Conservation (phyloP, 768 basidiomycete species). For the Lactarius pseudohatsudake region DNA sequence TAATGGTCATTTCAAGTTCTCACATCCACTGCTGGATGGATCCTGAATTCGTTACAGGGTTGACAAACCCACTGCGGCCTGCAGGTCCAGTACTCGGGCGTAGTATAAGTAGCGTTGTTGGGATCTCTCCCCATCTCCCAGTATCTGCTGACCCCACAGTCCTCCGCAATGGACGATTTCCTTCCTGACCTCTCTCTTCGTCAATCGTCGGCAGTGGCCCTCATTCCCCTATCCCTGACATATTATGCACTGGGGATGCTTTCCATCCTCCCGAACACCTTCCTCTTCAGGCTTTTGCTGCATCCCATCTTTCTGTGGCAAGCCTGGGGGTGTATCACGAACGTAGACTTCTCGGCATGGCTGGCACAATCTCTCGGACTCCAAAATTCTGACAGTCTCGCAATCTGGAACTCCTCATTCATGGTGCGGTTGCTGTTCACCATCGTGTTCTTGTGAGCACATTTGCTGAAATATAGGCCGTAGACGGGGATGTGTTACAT, state of each 20-base stretch:
- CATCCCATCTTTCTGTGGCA: background rate
- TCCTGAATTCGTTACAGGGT: no score
- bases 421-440: background rate
- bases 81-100: background rate
- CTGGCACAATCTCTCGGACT: background rate
- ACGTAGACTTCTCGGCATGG: constrained; percentile 1
- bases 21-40: no score
- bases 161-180: background rate
- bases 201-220: background rate
- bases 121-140: background rate
- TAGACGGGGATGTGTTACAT: constrained; percentile 3
- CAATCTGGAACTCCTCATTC: background rate
- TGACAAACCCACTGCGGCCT: no score
- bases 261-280: constrained; percentile 10
- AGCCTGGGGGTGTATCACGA: background rate
- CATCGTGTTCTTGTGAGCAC: no score
- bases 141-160: background rate
- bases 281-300: background rate
- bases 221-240: constrained; percentile 2
- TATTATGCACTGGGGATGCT: constrained; percentile 11
- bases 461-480: background rate
- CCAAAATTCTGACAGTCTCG: no score
- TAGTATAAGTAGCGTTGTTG: background rate
- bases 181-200: constrained; percentile 5
- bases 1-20: no score